These are phyloP conservation scores for Colletotrichum sp. DNA, from an alignment of 2,329 filamentous ascomycete genomes.

Conservation along the genomic window DNA sequence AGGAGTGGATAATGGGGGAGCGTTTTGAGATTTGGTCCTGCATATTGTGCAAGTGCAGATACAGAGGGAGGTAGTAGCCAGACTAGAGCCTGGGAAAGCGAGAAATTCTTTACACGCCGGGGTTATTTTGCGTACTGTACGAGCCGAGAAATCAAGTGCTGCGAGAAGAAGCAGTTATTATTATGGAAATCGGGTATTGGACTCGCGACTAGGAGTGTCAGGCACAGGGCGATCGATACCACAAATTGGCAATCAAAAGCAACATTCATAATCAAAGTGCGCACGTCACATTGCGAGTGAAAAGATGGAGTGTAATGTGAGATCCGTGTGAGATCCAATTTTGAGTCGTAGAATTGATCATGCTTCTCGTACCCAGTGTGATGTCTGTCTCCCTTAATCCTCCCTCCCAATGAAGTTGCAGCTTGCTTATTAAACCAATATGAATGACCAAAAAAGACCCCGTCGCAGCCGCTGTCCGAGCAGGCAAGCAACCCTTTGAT, in stretches of 20 bases:
- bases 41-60: not conserved
- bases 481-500: not conserved
- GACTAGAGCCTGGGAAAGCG: not conserved
- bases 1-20: not conserved
- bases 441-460: not conserved
- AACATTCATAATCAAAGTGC: not conserved
- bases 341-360: not conserved
- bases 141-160: not conserved
- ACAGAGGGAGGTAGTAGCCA: not conserved
- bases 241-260: constrained; percentile 18
- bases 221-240: constrained; percentile 18
- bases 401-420: not conserved
- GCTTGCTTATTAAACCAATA: constrained; percentile 6
- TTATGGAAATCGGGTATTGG: not conserved
- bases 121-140: not conserved
- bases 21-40: not conserved
- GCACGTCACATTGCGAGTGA: not conserved
- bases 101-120: not conserved
- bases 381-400: not conserved
- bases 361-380: not conserved
- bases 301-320: not conserved
- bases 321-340: not conserved
- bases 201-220: constrained; percentile 3
- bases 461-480: not conserved
- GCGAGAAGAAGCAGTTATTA: not conserved